Conservation (phyloP, 2,329 filamentous ascomycete species). For the Phialophora macrospora region DNA sequence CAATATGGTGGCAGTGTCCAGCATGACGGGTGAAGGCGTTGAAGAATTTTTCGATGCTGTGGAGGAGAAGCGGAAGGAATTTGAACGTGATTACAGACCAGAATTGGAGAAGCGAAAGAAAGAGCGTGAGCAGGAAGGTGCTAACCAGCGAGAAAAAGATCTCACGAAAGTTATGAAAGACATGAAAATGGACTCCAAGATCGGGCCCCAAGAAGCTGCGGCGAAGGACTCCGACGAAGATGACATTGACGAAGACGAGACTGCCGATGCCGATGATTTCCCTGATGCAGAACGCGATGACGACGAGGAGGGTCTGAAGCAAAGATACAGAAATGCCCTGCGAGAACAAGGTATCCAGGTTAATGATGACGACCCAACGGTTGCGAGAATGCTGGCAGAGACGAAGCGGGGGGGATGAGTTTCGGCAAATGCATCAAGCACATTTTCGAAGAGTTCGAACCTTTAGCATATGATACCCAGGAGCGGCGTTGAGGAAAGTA, state of each 20-base stretch:
- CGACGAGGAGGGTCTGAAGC: conserved; percentile 69
- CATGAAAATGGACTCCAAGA: conserved; percentile 66
- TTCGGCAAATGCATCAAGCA: background rate
- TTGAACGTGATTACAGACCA: conserved; percentile 86
- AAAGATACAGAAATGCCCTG: conserved; percentile 78
- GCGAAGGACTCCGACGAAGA: conserved; percentile 56
- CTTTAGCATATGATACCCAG: conserved; percentile 37
- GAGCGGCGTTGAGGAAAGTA: conserved; percentile 24
- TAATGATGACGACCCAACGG: conserved; percentile 56
- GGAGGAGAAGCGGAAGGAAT: conserved; percentile 83
- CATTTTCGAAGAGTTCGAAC: conserved; percentile 4
- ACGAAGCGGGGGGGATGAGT: conserved; percentile 26
- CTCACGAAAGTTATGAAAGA: conserved; percentile 93
- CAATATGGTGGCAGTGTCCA: conserved; percentile 89
- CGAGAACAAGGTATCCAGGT: conserved; percentile 56
- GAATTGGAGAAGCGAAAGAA: conserved; percentile 80
- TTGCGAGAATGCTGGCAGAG: conserved; percentile 44
- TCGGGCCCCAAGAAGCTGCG: conserved; percentile 38
- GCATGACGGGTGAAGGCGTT: conserved; percentile 88
- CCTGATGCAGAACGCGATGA: conserved; percentile 63
- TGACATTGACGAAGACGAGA: conserved; percentile 53
- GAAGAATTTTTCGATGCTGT: conserved; percentile 94
- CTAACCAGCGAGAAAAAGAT: conserved; percentile 74
- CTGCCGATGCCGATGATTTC: conserved; percentile 49
- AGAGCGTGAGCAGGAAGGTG: conserved; percentile 77